Evolutionary conservation across 1,139 yeast genomes (phyloP).

Genomic region (Torulaspora pretoriensis): DNA sequence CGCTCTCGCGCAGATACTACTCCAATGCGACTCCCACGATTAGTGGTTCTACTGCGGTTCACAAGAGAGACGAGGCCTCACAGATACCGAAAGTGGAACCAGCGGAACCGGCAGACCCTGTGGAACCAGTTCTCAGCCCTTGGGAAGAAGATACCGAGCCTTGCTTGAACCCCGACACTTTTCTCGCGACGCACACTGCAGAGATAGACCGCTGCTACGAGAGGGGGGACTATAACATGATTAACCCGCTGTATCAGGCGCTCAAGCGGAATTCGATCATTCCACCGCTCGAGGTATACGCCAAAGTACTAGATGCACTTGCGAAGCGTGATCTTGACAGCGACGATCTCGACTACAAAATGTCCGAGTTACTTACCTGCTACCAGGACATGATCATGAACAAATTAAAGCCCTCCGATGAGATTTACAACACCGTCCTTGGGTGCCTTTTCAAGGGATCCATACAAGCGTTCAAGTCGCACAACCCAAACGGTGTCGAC

Average conservation of each 20-base stretch:
- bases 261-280: slow-evolving; percentile 38
- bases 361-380: slow-evolving; percentile 59
- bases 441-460: slow-evolving; percentile 51
- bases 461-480: slow-evolving; percentile 38
- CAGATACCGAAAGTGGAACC: slow-evolving; percentile 3
- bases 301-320: slow-evolving; percentile 37
- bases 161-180: slow-evolving; percentile 28
- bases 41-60: slow-evolving; percentile 9
- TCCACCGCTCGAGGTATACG: slow-evolving; percentile 37
- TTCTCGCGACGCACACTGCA: slow-evolving; percentile 24
- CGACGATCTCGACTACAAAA: slow-evolving; percentile 43
- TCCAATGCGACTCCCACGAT: slow-evolving; percentile 17
- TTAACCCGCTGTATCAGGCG: slow-evolving; percentile 40
- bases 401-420: slow-evolving; percentile 50
- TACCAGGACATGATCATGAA: slow-evolving; percentile 59
- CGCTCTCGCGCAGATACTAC: slow-evolving; percentile 21
- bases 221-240: slow-evolving; percentile 33
- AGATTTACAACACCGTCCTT: slow-evolving; percentile 53
- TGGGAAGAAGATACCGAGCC: slow-evolving; percentile 35
- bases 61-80: neutral
- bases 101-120: neutral
- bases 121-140: slow-evolving; percentile 14
- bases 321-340: slow-evolving; percentile 38
- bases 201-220: slow-evolving; percentile 28
- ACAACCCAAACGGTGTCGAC: slow-evolving; percentile 45